Base-by-base conservation (phyloP, 2,329 filamentous ascomycete genomes). In the Diaporthe humulicola region DNA sequence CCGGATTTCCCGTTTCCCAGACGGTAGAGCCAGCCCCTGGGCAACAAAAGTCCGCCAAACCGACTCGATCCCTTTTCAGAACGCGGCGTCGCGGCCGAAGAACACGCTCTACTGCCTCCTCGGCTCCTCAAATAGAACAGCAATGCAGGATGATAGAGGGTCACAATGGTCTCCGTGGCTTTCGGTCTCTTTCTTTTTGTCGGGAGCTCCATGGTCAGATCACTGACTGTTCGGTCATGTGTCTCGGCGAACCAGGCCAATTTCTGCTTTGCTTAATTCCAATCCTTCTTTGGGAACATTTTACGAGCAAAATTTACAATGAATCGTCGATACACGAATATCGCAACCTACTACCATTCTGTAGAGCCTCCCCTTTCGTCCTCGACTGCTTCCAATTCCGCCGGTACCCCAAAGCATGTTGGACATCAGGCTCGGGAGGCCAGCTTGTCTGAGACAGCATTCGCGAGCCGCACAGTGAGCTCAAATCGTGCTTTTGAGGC, bases 81-180 rank as follows among this genome's bases (percentile, higher is more conserved):
- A 67, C 14, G 14, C 64, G 64, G 45, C 17, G 25, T 25, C 22
- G 33, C n/a, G 8, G 14, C 45, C 45, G 45, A 52, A 40, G 6
- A 5, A 67, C 45, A 38, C 1, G 64, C 8, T 52, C 28, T 6
- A 28, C 33, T 14, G n/a, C 33, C 33, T 69, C 33, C 64, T 22
- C 64, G 48, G 33, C 48, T 22, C 48, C 64, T 69, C 33, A 54
- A 54, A 69, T 69, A 69, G 64, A 69, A 69, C 33, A 28, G 5
- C 14, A 40, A 38, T 12, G n/a, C 64, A 54, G 15, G 2, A 40
- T 40, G 64, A 15, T 5, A 9, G 45, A 28, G n/a, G 9, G 10
- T 2, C 2, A 50, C 61, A 54, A 52, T 52, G n/a, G 10, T 69
- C 15, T 28, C n/a, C 7, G 33, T 28, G 22, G 64, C 64, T 25